Base-by-base conservation (phyloP, 1,139 yeast species). In the Candida sanyaensis region DNA sequence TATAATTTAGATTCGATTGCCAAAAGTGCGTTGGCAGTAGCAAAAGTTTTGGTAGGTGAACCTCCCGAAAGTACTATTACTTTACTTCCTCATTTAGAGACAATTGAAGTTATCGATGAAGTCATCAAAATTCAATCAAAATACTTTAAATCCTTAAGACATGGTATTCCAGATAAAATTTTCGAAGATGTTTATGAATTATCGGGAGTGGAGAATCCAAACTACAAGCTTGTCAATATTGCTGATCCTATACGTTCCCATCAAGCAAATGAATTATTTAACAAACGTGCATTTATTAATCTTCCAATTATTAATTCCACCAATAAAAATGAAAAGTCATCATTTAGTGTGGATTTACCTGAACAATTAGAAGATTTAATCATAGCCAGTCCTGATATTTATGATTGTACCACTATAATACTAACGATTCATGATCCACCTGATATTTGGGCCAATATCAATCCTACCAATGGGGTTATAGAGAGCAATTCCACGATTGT, bases 1-100 rank as follows among this genome's bases (percentile, higher is more conserved):
- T 95, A 95, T 64, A 93, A 91, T 62, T 74, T 95, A 51, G 96
- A 91, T 58, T 83, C 97, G 1, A 93, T 91, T 55, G 89, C 97
- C 34, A 83, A 81, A 44, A 87, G 96, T 55, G 99, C 99, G 0
- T 71, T 93, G 45, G 95, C 96, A 0, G 98, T 93, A 2, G 88
- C 97, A 7, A 91, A 91, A 63, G 95, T 89, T 0, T 73, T 95
- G 44, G 78, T 95, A 30, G 99, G 99, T 3, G 99, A 93, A 62
- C 96, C 98, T 4, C 98, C 99, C 0, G 96, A 88, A 50, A 81
- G 81, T 55, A 77, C 91, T 17, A 73, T 77, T 39, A 67, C 77
- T 2, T 68, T 69, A 24, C 78, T 83, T 46, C 96, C 96, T 2
- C 83, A 84, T 50, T 77, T 86, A 6, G 93, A 87, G 55, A 86